A percentile compares a stretch with the other conserved stretches of the same genome.
Evolutionary conservation across 2,329 filamentous ascomycete genomes (phyloP).

Genomic region (Knufia fluminis): DNA sequence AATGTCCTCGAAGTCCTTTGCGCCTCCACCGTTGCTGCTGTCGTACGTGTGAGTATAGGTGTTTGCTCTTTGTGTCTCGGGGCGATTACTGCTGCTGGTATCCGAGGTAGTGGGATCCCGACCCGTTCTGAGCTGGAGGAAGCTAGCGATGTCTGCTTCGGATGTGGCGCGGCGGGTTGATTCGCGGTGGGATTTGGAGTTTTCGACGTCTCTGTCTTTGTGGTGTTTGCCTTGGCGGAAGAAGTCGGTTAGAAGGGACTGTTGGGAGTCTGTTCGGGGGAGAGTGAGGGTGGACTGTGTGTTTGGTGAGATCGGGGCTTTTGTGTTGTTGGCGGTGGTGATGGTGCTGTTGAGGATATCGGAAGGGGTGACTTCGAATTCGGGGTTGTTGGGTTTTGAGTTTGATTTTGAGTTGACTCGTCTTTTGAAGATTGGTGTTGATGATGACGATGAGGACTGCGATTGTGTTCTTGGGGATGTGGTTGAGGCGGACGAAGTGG

Average conservation of each 20-base stretch:
- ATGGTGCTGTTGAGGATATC: background rate
- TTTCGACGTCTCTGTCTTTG: background rate
- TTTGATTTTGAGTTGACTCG: background rate
- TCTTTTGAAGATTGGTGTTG: background rate
- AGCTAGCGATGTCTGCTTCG: background rate
- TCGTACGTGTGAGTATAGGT: background rate
- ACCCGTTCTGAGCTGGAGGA: slow-evolving; percentile 1
- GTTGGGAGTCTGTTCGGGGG: background rate
- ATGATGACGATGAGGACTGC: background rate
- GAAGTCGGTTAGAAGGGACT: background rate
- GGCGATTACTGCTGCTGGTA: background rate
- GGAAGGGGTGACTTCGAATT: background rate
- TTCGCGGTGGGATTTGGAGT: background rate
- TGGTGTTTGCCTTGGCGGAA: background rate
- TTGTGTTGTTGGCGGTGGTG: background rate
- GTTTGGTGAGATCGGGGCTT: background rate
- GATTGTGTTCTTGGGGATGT: background rate
- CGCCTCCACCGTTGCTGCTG: too few species aligned
- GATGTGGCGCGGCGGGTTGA: background rate
- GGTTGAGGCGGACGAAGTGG: background rate
- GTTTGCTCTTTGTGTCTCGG: background rate
- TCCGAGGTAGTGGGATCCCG: background rate
- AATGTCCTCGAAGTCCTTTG: slow-evolving; percentile 5
- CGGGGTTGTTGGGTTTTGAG: background rate
- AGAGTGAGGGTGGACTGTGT: background rate